Evolutionary conservation across 108 stramenopile genomes (phyloP), one percentile per base, ranked within the genome.

Genomic region (Ochromonas danica): DNA sequence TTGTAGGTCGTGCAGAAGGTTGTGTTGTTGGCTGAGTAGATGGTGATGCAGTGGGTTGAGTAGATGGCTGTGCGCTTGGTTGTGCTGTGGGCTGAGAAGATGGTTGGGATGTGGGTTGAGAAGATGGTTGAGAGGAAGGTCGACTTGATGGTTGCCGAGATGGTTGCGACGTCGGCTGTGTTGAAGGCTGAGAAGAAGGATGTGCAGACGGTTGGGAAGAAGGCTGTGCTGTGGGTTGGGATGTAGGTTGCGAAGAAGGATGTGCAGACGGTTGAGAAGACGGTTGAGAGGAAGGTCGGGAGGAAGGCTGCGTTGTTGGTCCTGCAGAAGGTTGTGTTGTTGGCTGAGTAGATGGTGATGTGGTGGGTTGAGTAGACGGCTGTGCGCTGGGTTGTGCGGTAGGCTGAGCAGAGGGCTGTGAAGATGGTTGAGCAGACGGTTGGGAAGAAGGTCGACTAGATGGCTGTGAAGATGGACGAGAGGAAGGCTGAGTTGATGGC

Each of bases 321-420:
- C 22, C 14, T 14, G 6, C 22, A 22, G 45, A 51, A 6, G 45
- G 45, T 51, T 51, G 45, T 14, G 45, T 14, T 14, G 45, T 51
- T 51, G 45, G 45, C 22, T 6, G 22, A 22, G 14, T 14, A 70
- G 67, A 14, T 42, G 67, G 67, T 14, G 6, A 14, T 42, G 6
- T 6, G 22, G 67, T 70, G 6, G 67, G 67, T 70, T 70, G 67
- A 6, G 22, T 42, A 14, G 67, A 70, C 22, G 67, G 67, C 22
- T 70, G 67, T 14, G 40, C 6, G 22, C 14, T 14, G n/a, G n/a
- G n/a, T n/a, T n/a, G n/a, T n/a, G n/a, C n/a, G n/a, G n/a, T n/a
- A n/a, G n/a, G n/a, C n/a, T n/a, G n/a, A n/a, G n/a, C n/a, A n/a
- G n/a, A n/a, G n/a, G n/a, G n/a, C n/a, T n/a, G n/a, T n/a, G n/a